These are phyloP conservation scores for Aspergillus cejpii DNA, from an alignment of 2,329 filamentous ascomycete genomes.

Conservation along the genomic window DNA sequence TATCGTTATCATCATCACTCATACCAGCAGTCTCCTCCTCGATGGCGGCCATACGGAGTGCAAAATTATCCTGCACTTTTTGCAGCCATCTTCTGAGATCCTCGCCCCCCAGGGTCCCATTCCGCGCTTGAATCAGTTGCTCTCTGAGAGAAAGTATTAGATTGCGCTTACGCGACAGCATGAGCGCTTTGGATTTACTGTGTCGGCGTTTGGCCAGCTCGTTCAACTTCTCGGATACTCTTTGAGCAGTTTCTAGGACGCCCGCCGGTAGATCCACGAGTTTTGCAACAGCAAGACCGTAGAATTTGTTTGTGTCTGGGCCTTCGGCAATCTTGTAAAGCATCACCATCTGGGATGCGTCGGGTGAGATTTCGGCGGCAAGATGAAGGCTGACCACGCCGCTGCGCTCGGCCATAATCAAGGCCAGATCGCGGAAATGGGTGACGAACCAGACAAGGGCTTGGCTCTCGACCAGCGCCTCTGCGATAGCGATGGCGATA, in stretches of 20 bases:
- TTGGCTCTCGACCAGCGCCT: constrained; percentile 72
- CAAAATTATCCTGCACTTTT: constrained; percentile 68
- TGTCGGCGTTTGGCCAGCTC: constrained; percentile 53
- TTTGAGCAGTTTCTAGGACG: constrained; percentile 62
- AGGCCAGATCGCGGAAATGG: constrained; percentile 78
- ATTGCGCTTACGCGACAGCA: constrained; percentile 60
- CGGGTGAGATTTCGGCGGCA: constrained; percentile 56
- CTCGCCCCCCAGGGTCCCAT: constrained; percentile 59
- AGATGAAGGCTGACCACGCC: constrained; percentile 82
- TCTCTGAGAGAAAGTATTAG: constrained; percentile 67
- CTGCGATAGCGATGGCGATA: constrained; percentile 83
- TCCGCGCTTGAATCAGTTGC: constrained; percentile 60
- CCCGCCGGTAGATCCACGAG: constrained; percentile 63
- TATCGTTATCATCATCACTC: constrained; percentile 13
- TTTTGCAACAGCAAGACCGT: constrained; percentile 75
- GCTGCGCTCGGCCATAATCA: constrained; percentile 64
- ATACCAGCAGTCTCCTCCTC: constrained; percentile 38
- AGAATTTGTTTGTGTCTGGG: constrained; percentile 62
- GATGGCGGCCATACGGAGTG: constrained; percentile 61
- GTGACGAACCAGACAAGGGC: constrained; percentile 89
- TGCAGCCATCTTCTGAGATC: constrained; percentile 58
- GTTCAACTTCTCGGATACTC: constrained; percentile 58
- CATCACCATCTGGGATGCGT: constrained; percentile 68
- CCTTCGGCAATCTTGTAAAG: constrained; percentile 76
- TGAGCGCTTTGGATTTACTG: constrained; percentile 52